phyloP scores from a whole-genome alignment of 75 land plant species.

The Picea sitchensis region DNA sequence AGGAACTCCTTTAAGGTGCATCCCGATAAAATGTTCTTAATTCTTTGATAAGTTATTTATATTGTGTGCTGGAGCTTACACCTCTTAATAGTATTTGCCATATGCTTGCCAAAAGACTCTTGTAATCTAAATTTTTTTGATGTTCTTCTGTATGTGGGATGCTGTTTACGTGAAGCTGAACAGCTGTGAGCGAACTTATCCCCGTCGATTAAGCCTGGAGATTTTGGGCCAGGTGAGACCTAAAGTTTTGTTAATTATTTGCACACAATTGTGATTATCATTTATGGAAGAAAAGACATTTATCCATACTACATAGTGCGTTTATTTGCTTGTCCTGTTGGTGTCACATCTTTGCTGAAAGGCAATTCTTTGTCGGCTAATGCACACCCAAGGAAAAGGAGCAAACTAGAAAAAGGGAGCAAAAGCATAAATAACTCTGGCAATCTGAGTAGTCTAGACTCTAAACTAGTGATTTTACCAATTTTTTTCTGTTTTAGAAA shows the following conservation, averaged over 20 bases:
- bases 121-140: background rate
- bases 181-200: constrained; percentile 30
- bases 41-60: background rate
- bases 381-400: background rate
- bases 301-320: background rate
- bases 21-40: background rate
- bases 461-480: background rate
- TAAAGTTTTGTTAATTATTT: background rate
- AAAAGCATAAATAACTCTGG: no score
- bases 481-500: no score
- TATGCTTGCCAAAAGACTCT: background rate
- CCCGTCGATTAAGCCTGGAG: constrained; percentile 14
- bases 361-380: background rate
- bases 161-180: constrained; percentile 15
- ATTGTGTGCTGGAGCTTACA: background rate
- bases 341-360: background rate
- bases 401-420: background rate
- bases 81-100: background rate
- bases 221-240: constrained; percentile 3
- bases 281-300: background rate
- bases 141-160: background rate
- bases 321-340: background rate
- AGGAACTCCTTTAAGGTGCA: constrained; percentile 31
- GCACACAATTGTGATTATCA: background rate
- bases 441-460: background rate